Evolutionary conservation across 116 monocot species (phyloP).

Genomic region (Papilionanthe hybrid): DNA sequence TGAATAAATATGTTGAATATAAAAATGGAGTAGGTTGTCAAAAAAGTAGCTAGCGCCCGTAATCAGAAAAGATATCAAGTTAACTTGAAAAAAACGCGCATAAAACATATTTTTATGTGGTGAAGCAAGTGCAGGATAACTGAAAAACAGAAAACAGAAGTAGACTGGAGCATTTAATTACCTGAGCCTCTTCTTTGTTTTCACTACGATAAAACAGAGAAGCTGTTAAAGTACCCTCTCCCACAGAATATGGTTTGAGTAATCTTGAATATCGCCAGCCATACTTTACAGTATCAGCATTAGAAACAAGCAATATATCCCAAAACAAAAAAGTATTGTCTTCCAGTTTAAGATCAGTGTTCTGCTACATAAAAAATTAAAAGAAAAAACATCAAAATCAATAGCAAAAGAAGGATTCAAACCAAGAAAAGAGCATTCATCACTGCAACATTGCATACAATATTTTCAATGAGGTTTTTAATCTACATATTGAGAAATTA

Average conservation of each 20-base stretch:
- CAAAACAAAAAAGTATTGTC: conserved; percentile 35
- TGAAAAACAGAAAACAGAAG: background rate
- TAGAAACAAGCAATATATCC: conserved; percentile 30
- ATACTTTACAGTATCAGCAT: conserved; percentile 28
- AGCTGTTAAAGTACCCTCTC: conserved; percentile 62
- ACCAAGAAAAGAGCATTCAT: background rate
- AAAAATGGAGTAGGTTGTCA: background rate
- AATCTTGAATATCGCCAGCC: conserved; percentile 47
- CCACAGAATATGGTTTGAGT: conserved; percentile 53
- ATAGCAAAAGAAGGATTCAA: background rate
- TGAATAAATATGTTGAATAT: background rate
- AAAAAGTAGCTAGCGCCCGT: background rate
- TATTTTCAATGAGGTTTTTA: background rate
- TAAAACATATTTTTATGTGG: background rate
- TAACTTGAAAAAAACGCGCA: background rate
- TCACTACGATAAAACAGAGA: conserved; percentile 53
- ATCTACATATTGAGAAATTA: background rate
- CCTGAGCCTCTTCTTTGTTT: conserved; percentile 42
- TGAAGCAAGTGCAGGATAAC: background rate
- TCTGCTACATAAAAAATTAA: conserved; percentile 28
- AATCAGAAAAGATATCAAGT: background rate
- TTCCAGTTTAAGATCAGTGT: conserved; percentile 58
- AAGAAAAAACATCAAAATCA: conserved; percentile 10
- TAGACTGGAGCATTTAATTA: conserved; percentile 16
- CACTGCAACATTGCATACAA: background rate